phyloP scores from a whole-genome alignment of 192 early-diverging fungal genomes.

The Lobosporangium transversale region DNA sequence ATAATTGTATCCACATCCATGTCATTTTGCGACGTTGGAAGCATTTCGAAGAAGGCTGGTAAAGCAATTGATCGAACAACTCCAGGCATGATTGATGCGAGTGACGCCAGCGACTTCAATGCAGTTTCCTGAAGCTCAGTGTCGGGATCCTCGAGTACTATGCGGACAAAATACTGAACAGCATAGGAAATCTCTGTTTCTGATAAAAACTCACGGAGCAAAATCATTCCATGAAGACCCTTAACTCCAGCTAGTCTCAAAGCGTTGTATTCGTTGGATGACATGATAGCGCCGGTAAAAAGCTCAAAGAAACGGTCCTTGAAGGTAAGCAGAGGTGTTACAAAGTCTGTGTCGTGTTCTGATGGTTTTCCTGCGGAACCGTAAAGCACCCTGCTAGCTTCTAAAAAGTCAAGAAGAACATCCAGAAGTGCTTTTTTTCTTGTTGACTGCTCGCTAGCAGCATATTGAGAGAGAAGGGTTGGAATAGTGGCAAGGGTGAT shows the following conservation, averaged over 20 bases:
- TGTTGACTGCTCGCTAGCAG: conserved; percentile 64
- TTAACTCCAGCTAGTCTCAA: conserved; percentile 76
- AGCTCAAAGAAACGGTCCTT: conserved; percentile 83
- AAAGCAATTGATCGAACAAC: conserved; percentile 62
- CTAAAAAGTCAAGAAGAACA: conserved; percentile 77
- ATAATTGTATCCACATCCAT: conserved; percentile 41
- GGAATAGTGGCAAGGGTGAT: conserved; percentile 71
- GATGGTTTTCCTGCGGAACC: conserved; percentile 59
- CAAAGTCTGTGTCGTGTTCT: conserved; percentile 60
- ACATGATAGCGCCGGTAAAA: conserved; percentile 71
- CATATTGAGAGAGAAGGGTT: conserved; percentile 68
- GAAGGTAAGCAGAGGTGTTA: conserved; percentile 71
- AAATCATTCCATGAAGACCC: conserved; percentile 73
- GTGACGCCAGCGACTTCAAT: conserved; percentile 56
- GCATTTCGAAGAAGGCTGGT: conserved; percentile 61
- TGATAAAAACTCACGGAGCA: conserved; percentile 64
- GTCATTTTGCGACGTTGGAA: conserved; percentile 58
- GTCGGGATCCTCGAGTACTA: conserved; percentile 60
- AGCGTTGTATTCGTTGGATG: conserved; percentile 79
- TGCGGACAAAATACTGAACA: conserved; percentile 61
- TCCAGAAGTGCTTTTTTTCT: conserved; percentile 73
- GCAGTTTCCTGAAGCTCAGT: conserved; percentile 60
- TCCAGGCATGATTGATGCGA: conserved; percentile 54
- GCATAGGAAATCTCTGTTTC: conserved; percentile 67
- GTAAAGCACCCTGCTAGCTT: conserved; percentile 69